phyloP scores from a whole-genome alignment of 1,284 basidiomycete genomes.

The Ustilago crameri region DNA sequence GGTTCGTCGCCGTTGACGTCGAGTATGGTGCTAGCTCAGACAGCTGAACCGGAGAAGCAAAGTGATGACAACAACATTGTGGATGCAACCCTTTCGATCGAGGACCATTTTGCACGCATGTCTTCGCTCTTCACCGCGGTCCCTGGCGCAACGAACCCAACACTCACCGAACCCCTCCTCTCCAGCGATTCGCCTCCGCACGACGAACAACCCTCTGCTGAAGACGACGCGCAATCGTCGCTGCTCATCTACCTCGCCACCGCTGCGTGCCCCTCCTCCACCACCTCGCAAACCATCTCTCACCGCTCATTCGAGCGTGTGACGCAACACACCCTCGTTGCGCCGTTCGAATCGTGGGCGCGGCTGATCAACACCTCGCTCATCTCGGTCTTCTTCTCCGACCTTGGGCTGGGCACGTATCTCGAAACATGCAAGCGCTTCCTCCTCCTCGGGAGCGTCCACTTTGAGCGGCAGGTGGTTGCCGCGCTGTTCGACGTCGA shows the following conservation, averaged over 20 bases:
- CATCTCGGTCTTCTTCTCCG: conserved; percentile 59
- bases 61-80: not conserved
- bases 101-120: conserved; percentile 32
- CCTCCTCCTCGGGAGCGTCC: conserved; percentile 48
- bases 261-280: conserved; percentile 16
- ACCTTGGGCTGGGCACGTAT: conserved; percentile 51
- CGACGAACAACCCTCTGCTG: not conserved
- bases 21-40: not conserved
- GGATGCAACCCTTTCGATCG: not conserved
- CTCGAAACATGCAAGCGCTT: conserved; percentile 57
- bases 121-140: conserved; percentile 35
- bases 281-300: conserved; percentile 12
- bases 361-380: conserved; percentile 56
- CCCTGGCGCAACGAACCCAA: conserved; percentile 17
- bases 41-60: not conserved
- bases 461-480: conserved; percentile 39
- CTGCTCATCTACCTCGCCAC: conserved; percentile 31
- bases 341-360: conserved; percentile 53
- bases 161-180: not conserved
- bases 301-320: conserved; percentile 26
- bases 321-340: conserved; percentile 27
- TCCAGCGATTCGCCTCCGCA: not conserved
- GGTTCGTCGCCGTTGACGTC: conserved; percentile 17
- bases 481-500: conserved; percentile 51
- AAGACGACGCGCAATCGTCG: conserved; percentile 6